Evolutionary conservation across 495 filamentous ascomycete species (phyloP), one percentile per base, ranked within the genome.

Genomic region (Penicillium pancosmium): DNA sequence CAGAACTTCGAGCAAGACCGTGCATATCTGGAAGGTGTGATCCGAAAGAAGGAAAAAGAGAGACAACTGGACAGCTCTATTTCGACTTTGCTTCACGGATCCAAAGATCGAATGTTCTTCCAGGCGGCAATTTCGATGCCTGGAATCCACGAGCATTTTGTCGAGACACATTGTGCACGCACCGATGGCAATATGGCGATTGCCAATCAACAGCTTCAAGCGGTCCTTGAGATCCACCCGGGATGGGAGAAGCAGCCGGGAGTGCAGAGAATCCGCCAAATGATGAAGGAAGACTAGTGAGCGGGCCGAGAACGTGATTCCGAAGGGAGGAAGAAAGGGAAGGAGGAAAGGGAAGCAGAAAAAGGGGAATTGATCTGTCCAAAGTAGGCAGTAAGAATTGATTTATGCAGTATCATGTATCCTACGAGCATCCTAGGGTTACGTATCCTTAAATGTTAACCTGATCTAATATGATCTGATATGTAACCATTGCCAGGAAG

Each of bases 141-240:
- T 34, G 49, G 49, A n/a, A 36, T 51, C 10, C 49, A 51, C 16
- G 49, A 51, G 49, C 49, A 51, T 15, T 52, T 49, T 49, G 35
- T 51, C 21, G 27, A 36, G 49, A 15, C 5, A 61, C 62, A 47
- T 66, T 65, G 46, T 67, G 67, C 40, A 47, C 49, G 49, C 19
- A 51, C 49, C 5, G 49, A 51, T 34, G 27, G 5, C 27, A 51
- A 36, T 10, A 10, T 51, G 25, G 49, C 23, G 34, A 27, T 36
- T 18, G 49, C 49, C 11, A 27, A 18, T 0, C 9, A 33, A 16
- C 49, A 51, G 31, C 15, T 51, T 3, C 16, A 34, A 11, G 18
- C 18, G 34, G 49, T 51, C 27, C 49, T 51, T 51, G 10, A n/a
- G 1, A 3, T 34, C 3, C 31, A 51, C n/a, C 49, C 49, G 4